These are phyloP conservation scores for Pueraria montana DNA, from an alignment of 306 rosid species.

Conservation along the genomic window DNA sequence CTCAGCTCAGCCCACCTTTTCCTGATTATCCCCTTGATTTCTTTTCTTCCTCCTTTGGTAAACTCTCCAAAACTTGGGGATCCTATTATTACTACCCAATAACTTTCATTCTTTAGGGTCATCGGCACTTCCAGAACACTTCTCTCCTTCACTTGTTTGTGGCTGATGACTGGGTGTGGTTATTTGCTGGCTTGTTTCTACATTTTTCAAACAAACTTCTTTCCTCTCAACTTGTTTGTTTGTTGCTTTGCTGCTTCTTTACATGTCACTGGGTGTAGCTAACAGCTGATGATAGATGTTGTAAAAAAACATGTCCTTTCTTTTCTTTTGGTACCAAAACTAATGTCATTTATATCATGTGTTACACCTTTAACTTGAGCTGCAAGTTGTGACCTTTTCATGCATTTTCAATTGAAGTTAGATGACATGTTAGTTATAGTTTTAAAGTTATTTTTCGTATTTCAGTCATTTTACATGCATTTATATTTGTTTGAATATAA, in stretches of 20 bases:
- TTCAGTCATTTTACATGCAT: not conserved
- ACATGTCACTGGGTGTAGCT: not conserved
- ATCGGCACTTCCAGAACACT: not conserved
- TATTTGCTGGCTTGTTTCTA: not conserved
- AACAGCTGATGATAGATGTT: slow-evolving; percentile 20
- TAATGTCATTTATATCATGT: not conserved
- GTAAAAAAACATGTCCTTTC: not conserved
- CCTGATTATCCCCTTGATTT: not conserved
- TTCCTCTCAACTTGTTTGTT: not conserved
- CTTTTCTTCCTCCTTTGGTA: not conserved
- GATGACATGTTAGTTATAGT: not conserved
- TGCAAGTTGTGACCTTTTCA: not conserved
- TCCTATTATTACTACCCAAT: not conserved
- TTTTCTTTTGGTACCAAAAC: not conserved
- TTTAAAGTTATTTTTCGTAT: not conserved
- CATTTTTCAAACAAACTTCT: not conserved
- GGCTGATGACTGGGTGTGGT: too few species aligned
- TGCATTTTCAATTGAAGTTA: not conserved
- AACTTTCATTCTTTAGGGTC: not conserved
- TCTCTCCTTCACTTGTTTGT: too few species aligned
- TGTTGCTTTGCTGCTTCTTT: not conserved
- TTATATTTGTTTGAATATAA: too few species aligned
- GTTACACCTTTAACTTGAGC: not conserved
- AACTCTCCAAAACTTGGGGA: not conserved
- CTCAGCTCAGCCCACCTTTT: too few species aligned